Percentiles rank a stretch among this genome's conserved stretches.
Evolutionary conservation across 305 asterid genomes (phyloP).

Genomic region (Galium porrigens): DNA sequence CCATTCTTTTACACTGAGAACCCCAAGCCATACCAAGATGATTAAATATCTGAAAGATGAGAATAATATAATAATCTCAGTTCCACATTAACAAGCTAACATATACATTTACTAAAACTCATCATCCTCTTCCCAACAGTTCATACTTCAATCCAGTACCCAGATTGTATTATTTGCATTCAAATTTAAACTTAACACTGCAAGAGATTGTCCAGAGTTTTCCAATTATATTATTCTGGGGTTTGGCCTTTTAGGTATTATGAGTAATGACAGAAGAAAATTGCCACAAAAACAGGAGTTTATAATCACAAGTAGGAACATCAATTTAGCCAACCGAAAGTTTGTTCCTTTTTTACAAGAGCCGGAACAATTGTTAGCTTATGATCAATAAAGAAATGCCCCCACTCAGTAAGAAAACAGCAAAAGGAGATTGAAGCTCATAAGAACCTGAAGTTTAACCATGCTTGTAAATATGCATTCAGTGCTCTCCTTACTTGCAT

Average conservation of each 20-base stretch:
- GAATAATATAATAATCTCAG: neutral
- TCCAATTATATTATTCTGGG: neutral
- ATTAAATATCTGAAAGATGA: slow-evolving; percentile 50
- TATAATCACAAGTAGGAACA: neutral
- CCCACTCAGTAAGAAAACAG: neutral
- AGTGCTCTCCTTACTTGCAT: slow-evolving; percentile 85
- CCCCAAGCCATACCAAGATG: slow-evolving; percentile 94
- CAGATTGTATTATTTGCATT: slow-evolving; percentile 1
- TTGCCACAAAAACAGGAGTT: neutral
- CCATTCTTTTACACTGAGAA: slow-evolving; percentile 30
- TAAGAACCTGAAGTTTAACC: slow-evolving; percentile 74
- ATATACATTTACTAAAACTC: neutral
- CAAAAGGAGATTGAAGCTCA: neutral
- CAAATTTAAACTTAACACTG: neutral
- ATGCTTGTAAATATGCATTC: slow-evolving; percentile 65
- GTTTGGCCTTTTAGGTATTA: neutral
- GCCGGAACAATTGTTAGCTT: slow-evolving; percentile 10
- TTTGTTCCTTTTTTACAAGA: neutral
- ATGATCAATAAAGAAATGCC: neutral
- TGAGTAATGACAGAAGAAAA: neutral
- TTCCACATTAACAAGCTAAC: neutral
- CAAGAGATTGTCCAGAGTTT: neutral
- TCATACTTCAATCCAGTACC: neutral
- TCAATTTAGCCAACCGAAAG: neutral
- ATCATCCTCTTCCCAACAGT: neutral